Evolutionary conservation across 305 asterid genomes (phyloP), one percentile per base, ranked within the genome.

Genomic region (Caryopteris hybrid): DNA sequence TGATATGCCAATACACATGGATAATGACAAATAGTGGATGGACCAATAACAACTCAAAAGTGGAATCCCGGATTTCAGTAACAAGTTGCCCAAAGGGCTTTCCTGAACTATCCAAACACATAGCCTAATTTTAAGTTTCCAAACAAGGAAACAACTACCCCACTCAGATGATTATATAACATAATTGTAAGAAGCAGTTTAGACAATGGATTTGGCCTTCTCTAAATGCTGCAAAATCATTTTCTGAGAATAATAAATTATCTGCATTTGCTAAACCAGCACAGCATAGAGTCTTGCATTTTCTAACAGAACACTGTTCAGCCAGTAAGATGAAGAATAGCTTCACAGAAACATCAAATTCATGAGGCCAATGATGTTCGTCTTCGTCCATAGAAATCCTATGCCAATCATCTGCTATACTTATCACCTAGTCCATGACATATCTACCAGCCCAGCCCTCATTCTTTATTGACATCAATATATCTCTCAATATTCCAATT

Each of bases 241-340:
- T 47, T 31, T 6, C 61, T 38, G n/a, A 39, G 16, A 41, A 34
- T 61, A 52, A 6, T 29, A 66, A 50, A 25, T 33, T 27, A 16
- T 55, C 31, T 36, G 22, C 62, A 64, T 64, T 42, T 53, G 25
- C 72, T 21, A 67, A 12, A 18, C 60, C 10, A 66, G 61, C 31
- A 61, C 18, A 63, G 14, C 8, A 33, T 9, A n/a, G 21, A 23
- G 36, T 45, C 43, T 6, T 1, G n/a, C 54, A 33, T 52, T 71
- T 18, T 66, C 73, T 59, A 59, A 58, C 50, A 17, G n/a, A n/a
- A 14, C 60, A 62, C 50, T 64, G 3, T 16, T 25, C 57, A 54
- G 33, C 57, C 59, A 39, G 22, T 46, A 18, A 68, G 47, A 14
- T 50, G 57, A 36, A 70, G 34, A 45, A 23, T 59, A 74, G 31